These are phyloP conservation scores for Capsicum pubescens DNA, from an alignment of 257 asterid genomes.

Conservation along the genomic window DNA sequence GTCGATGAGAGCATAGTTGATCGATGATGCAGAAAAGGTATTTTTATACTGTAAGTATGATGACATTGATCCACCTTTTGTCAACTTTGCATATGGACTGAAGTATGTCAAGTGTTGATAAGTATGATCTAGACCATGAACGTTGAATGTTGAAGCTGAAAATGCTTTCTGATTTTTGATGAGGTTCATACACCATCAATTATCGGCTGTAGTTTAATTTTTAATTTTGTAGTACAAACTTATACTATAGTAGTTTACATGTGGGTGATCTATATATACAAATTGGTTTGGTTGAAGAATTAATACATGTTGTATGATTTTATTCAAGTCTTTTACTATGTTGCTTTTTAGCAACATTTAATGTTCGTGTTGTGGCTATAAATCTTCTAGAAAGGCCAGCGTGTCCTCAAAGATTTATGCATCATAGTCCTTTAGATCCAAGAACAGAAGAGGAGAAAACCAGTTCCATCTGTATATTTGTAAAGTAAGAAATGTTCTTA, in stretches of 20 bases:
- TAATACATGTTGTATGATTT: not conserved
- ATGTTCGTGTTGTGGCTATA: not conserved
- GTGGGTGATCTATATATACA: not conserved
- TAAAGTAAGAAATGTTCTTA: too few relatives aligned
- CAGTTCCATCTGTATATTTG: too few relatives aligned
- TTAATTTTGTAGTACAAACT: not conserved
- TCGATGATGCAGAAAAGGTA: constrained; percentile 31
- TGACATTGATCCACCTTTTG: constrained; percentile 57
- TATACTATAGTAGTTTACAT: not conserved
- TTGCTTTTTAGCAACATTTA: not conserved
- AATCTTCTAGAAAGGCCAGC: too few relatives aligned
- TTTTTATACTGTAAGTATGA: constrained; percentile 63
- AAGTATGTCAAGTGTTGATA: constrained; percentile 60
- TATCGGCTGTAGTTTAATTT: not conserved
- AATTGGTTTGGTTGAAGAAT: not conserved
- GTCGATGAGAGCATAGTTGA: constrained; percentile 66
- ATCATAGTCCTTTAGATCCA: too few relatives aligned
- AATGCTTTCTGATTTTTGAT: not conserved
- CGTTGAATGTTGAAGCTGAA: too few relatives aligned
- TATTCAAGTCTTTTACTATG: not conserved
- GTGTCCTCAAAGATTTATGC: too few relatives aligned
- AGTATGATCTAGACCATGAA: not conserved
- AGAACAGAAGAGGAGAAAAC: too few relatives aligned
- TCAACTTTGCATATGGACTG: constrained; percentile 48
- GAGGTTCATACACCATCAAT: not conserved